phyloP scores from a whole-genome alignment of 148 eudicot genomes.

The Vaccinium corymbosum region DNA sequence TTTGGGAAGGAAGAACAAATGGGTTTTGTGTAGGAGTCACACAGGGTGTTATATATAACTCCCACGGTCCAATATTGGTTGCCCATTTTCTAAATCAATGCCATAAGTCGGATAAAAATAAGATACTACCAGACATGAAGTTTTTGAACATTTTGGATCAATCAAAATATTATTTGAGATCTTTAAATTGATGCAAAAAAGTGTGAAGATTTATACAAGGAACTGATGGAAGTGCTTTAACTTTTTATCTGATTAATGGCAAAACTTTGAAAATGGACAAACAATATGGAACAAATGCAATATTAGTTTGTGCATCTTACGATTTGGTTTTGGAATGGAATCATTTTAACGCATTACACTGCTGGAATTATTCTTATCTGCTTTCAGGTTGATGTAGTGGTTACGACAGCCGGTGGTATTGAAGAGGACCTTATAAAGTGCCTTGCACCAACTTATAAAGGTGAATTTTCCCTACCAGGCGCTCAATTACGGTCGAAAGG shows the following conservation, averaged over 20 bases:
- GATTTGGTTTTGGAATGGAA: background rate
- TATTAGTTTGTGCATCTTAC: background rate
- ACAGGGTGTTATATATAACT: background rate
- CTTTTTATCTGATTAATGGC: background rate
- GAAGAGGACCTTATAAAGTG: constrained; percentile 96
- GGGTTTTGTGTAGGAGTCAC: background rate
- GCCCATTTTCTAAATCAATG: background rate
- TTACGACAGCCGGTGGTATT: constrained; percentile 82
- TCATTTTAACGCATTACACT: background rate
- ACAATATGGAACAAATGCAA: background rate
- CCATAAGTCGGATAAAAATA: background rate
- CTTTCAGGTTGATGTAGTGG: constrained; percentile 83
- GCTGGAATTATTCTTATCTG: background rate
- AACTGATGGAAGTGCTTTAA: background rate
- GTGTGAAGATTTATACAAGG: background rate
- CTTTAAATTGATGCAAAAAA: background rate
- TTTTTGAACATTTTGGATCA: background rate
- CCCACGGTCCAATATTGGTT: background rate
- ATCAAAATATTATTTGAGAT: background rate
- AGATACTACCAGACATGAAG: background rate
- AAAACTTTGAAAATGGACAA: background rate
- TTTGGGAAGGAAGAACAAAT: background rate
- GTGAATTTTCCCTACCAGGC: constrained; percentile 81
- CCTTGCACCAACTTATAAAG: constrained; percentile 80
- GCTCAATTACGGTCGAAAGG: constrained; percentile 71